Base-by-base conservation (phyloP, 139 green algal genomes). In the Dunaliella primolecta region DNA sequence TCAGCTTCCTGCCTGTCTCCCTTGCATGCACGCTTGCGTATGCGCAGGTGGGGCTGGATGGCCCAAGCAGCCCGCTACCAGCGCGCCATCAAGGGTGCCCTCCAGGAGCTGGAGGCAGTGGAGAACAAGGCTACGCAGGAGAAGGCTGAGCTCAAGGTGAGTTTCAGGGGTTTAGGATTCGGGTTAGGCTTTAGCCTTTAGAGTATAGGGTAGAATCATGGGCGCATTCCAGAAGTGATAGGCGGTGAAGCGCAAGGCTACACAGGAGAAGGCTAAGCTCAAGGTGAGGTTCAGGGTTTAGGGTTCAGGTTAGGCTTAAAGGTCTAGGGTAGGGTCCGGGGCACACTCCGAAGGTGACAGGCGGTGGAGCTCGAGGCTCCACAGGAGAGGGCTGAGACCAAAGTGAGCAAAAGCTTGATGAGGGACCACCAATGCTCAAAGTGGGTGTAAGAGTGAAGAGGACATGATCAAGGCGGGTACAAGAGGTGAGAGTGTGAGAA, bases 1-100 rank as follows among this genome's bases (percentile, higher is more conserved):
- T n/a, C n/a, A n/a, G n/a, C 46, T 64, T 64, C 46, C 46, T 15
- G 46, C 46, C 46, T 64, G 46, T 64, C 7, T 7, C 46, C 24
- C 32, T 3, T 81, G 75, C 75, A 46, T 3, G 32, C 75, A 23
- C 20, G 20, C 56, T 23, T 20, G 56, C 20, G 20, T 72, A 23
- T 57, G 2, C 1, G 29, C 27, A 75, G 80, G 7, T 85, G 81
- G 85, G 27, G 34, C 7, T n/a, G 38, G 23, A 55, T 88, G 27
- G 56, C 84, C 1, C 84, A 55, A 0, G 32, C 81, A 3, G 80
- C 24, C 2, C 56, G 81, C 0, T 84, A 85, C 75, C 75, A 81
- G 85, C 38, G 72, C 1, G 75, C 81, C 15, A 34, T 82, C 21
- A 31, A 31, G 78, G 25, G 23, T 30, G 78, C 78, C 11, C 25